Base-by-base conservation (phyloP, 768 basidiomycete genomes). In the Tubosaeta brunneosetosa region DNA sequence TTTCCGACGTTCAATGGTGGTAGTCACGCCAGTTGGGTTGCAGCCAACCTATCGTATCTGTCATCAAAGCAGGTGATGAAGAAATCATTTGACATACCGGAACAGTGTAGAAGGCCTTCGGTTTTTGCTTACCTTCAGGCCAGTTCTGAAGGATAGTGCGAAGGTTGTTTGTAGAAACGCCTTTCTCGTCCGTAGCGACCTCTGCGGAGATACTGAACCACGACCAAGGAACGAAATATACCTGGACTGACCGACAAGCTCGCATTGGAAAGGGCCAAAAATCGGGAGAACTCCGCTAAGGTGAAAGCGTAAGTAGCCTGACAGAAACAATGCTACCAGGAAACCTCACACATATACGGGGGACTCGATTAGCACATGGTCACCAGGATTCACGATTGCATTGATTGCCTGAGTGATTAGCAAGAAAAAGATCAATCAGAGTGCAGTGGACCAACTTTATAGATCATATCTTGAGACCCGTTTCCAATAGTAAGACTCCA, bases 391-490 rank as follows among this genome's bases (percentile, higher is more conserved):
- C 14, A 91, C 71, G 42, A 94, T 70, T 4, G 84, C 79, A n/a
- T 76, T 66, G 51, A 91, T 79, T 25, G 85, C 85, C 90, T 95
- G 29, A 17, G 49, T 29, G 19, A 54, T 52, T 36, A 44, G 47
- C 37, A 58, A 25, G 42, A 13, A 53, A 26, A 51, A 57, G 14
- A 27, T 34, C 1, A 4, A 32, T 17, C 13, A 7, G 16, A 14
- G 19, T 14, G 36, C 43, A 32, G 33, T 38, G 40, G 43, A 54
- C 48, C 0, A 58, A 88, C 91, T 79, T 94, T 97, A 73, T 78
- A 86, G 44, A 97, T 80, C 57, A 92, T 65, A 74, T 95, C 93
- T 70, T 97, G 94, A 42, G 89, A 90, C 12, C 94, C 94, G 34
- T 78, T 77, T 1, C 94, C 92, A 7, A 95, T 73, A 42, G 81